Evolutionary conservation across 768 basidiomycete genomes (phyloP).

Genomic region (Hemileccinum impolitum): DNA sequence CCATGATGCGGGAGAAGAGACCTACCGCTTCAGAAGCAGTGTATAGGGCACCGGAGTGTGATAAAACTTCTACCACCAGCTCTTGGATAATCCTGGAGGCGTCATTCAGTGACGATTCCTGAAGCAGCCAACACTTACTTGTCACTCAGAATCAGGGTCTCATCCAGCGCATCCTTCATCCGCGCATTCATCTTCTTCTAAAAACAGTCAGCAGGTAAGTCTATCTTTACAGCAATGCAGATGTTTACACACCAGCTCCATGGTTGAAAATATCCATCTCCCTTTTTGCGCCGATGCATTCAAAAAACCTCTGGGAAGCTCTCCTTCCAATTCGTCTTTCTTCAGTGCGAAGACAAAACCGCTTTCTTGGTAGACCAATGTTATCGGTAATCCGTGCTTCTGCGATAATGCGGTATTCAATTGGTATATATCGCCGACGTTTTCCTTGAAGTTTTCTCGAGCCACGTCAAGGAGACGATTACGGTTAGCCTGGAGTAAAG

Average conservation of each 20-base stretch:
- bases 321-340: conserved; percentile 49
- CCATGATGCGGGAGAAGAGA: not conserved
- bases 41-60: conserved; percentile 77
- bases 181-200: conserved; percentile 87
- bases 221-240: not conserved
- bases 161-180: conserved; percentile 89
- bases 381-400: conserved; percentile 60
- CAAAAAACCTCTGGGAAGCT: conserved; percentile 67
- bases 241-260: conserved; percentile 66
- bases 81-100: conserved; percentile 69
- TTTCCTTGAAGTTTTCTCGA: conserved; percentile 91
- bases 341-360: conserved; percentile 74
- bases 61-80: conserved; percentile 66
- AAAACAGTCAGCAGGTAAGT: not conserved
- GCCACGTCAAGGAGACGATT: conserved; percentile 91
- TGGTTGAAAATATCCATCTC: conserved; percentile 71
- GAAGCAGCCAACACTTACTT: conserved; percentile 40
- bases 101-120: not conserved
- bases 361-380: conserved; percentile 65
- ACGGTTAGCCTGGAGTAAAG: conserved; percentile 54
- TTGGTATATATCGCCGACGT: conserved; percentile 81
- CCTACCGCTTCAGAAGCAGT: conserved; percentile 84
- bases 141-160: conserved; percentile 82
- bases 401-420: conserved; percentile 58
- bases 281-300: conserved; percentile 65